Base-by-base conservation (phyloP, 371 early-diverging fungal genomes). In the Smittium mucronatum region DNA sequence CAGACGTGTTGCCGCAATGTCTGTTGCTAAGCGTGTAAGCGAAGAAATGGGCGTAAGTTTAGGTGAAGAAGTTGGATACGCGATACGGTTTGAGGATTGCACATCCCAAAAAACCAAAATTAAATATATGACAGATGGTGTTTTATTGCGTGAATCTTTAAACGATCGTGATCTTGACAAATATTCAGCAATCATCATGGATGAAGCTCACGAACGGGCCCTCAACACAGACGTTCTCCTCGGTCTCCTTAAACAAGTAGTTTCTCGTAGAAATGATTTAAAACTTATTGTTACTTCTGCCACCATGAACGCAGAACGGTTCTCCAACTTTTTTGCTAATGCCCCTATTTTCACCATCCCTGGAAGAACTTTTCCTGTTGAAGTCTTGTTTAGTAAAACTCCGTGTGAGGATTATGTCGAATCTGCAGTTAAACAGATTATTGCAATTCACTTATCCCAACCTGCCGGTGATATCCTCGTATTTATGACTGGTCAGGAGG, bases 91-190 rank as follows among this genome's bases (percentile, higher is more conserved):
- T 74, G 99, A 97, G 77, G 96, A 93, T 76, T 91, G 89, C 73
- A 95, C 95, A 0, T 87, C 89, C 2, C 78, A 80, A 35, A 84
- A 85, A 21, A 99, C 99, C 0, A 74, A 85, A 1, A 95, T 99
- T 73, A 94, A 95, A 81, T 95, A 97, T 75, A 97, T 99, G 93
- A 99, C 99, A 0, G 99, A 98, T 73, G 99, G 99, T 81, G 92
- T 98, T 31, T 77, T 99, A 36, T 79, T 98, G 21, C 87, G 95
- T 76, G 99, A 99, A 73, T 89, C 89, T 25, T 86, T 99, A 71
- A 89, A 85, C 28, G 82, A 91, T 17, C 90, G 93, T 17, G 92
- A 97, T 69, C 73, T 98, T 31, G 92, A 90, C 33, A 86, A 90
- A 73, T 97, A 97, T 72, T 88, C 89, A 71, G 87, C 84, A 29